phyloP scores from a whole-genome alignment of 345 rosid genomes.

The Rubroshorea leprosula region DNA sequence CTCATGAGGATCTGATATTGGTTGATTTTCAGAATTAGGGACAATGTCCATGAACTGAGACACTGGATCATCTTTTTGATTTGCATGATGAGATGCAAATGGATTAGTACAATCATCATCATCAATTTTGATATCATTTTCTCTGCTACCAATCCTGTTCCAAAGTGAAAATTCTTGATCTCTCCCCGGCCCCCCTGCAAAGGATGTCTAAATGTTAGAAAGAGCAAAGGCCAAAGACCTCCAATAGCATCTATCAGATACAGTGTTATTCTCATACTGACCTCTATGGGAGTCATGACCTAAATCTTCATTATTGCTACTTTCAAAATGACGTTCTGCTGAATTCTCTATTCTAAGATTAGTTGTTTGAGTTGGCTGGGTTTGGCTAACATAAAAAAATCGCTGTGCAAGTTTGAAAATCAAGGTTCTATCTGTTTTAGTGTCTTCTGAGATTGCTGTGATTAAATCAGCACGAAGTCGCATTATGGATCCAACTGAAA shows the following conservation, averaged over 20 bases:
- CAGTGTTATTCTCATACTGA: constrained; percentile 11
- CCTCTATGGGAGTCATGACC: constrained; percentile 12
- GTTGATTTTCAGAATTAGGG: constrained; percentile 29
- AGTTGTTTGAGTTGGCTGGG: constrained; percentile 23
- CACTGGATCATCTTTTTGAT: constrained; percentile 39
- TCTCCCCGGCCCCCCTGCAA: constrained; percentile 21
- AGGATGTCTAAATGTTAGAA: constrained; percentile 7
- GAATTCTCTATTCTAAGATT: constrained; percentile 12
- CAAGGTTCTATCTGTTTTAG: constrained; percentile 53
- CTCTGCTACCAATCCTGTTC: constrained; percentile 20
- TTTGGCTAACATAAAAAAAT: constrained; percentile 45
- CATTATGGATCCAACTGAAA: constrained; percentile 79
- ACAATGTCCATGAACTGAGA: constrained; percentile 59
- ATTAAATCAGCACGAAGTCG: constrained; percentile 83
- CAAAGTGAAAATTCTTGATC: constrained; percentile 20
- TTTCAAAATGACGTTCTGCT: constrained; percentile 16
- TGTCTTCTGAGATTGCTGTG: constrained; percentile 63
- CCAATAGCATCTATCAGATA: not conserved
- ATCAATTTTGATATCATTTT: constrained; percentile 13
- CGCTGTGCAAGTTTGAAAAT: constrained; percentile 65
- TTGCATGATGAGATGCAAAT: constrained; percentile 12
- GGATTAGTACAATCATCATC: constrained; percentile 26
- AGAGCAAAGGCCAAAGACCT: too few species aligned
- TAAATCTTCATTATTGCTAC: constrained; percentile 8
- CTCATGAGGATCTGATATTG: constrained; percentile 43